Evolutionary conservation across 179 eudicot species (phyloP).

Genomic region (Gypsophila paniculata): DNA sequence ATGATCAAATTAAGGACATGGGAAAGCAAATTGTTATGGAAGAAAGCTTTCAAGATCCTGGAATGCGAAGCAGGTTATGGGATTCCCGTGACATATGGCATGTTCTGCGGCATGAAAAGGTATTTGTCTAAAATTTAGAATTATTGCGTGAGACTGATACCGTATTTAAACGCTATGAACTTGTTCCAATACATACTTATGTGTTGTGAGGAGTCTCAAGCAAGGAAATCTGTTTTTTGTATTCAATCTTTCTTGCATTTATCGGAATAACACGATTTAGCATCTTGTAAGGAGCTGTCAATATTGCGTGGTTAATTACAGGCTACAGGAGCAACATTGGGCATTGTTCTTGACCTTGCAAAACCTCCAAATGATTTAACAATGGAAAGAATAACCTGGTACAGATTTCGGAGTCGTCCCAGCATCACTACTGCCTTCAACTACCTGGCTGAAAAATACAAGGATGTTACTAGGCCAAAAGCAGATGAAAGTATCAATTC

Average conservation of each 20-base stretch:
- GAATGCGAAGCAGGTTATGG: slow-evolving; percentile 56
- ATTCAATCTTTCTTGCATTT: neutral
- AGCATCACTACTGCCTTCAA: slow-evolving; percentile 19
- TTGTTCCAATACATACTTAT: neutral
- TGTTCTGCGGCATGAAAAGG: slow-evolving; percentile 39
- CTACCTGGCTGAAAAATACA: slow-evolving; percentile 28
- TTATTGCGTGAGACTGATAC: neutral
- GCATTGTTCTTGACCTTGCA: slow-evolving; percentile 35
- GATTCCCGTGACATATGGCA: slow-evolving; percentile 27
- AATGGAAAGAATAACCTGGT: slow-evolving; percentile 22
- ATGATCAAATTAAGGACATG: slow-evolving; percentile 69
- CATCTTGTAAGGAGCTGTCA: neutral
- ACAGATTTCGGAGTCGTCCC: slow-evolving; percentile 16
- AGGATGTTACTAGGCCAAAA: slow-evolving; percentile 10
- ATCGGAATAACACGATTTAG: neutral
- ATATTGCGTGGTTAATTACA: slow-evolving; percentile 18
- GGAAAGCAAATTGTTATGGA: slow-evolving; percentile 56
- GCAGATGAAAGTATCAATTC: slow-evolving; percentile 21
- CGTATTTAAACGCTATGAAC: neutral
- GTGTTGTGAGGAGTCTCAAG: neutral
- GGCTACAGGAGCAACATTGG: slow-evolving; percentile 40
- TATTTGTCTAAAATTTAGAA: slow-evolving; percentile 16
- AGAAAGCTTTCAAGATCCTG: slow-evolving; percentile 30
- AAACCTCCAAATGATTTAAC: slow-evolving; percentile 22
- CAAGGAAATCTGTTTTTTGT: too few relatives aligned